phyloP scores from a whole-genome alignment of 345 rosid genomes.

The Eucalyptus cloeziana region DNA sequence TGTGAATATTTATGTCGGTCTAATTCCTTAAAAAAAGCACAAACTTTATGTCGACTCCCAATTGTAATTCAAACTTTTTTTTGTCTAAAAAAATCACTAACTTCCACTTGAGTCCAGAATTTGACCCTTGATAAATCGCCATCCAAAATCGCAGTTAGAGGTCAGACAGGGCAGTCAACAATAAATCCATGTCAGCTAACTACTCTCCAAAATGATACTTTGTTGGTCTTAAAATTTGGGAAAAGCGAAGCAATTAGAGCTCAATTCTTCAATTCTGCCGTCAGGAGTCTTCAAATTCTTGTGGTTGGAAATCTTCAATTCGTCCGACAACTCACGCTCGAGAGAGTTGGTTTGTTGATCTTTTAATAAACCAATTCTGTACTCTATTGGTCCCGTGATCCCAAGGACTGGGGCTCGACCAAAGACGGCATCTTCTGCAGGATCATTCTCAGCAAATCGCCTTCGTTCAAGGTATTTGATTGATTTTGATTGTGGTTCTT shows the following conservation, averaged over 20 bases:
- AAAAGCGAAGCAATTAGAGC: neutral
- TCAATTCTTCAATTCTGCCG: neutral
- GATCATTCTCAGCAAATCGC: neutral
- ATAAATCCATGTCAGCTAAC: neutral
- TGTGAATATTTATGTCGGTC: rapidly evolving
- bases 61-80: no score
- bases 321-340: neutral
- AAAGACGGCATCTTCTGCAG: neutral
- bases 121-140: neutral
- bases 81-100: no score
- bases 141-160: neutral
- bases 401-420: neutral
- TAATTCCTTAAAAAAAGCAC: no score
- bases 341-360: neutral
- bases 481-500: neutral
- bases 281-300: neutral
- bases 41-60: rapidly evolving
- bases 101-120: neutral
- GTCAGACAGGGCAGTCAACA: neutral
- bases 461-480: rapidly evolving
- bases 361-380: no score
- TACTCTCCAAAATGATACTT: neutral
- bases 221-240: neutral
- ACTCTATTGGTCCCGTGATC: neutral
- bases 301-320: neutral